Percentiles rank a stretch among this genome's conserved stretches.
Conservation (phyloP, 2,329 filamentous ascomycete species). For the Aspergillus brasiliensis region DNA sequence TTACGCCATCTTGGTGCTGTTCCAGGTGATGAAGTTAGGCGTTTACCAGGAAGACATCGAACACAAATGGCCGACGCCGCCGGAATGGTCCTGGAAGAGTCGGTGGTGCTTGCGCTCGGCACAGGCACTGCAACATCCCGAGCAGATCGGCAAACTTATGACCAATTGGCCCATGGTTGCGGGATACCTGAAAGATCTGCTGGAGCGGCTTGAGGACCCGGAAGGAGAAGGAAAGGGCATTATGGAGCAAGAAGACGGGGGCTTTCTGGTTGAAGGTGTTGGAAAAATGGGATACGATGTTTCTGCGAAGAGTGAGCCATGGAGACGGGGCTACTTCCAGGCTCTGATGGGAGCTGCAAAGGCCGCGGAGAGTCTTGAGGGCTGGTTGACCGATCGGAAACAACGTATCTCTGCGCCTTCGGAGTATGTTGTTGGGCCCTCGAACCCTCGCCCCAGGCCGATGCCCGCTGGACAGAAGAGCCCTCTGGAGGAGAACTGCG, state of each 20-base stretch:
- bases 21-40: slow-evolving; percentile 64
- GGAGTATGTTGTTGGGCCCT: slow-evolving; percentile 76
- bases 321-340: slow-evolving; percentile 84
- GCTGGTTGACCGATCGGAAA: slow-evolving; percentile 71
- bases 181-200: slow-evolving; percentile 59
- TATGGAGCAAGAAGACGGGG: slow-evolving; percentile 55
- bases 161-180: slow-evolving; percentile 72
- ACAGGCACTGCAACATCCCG: slow-evolving; percentile 59
- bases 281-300: slow-evolving; percentile 67
- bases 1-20: slow-evolving; percentile 64
- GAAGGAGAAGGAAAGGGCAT: slow-evolving; percentile 69
- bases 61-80: slow-evolving; percentile 74
- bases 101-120: slow-evolving; percentile 69
- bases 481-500: slow-evolving; percentile 75
- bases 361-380: slow-evolving; percentile 78
- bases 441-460: slow-evolving; percentile 77
- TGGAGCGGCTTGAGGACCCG: slow-evolving; percentile 70
- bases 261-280: slow-evolving; percentile 56
- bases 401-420: slow-evolving; percentile 68
- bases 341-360: slow-evolving; percentile 75
- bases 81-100: slow-evolving; percentile 75
- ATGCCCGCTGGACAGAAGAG: slow-evolving; percentile 66
- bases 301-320: slow-evolving; percentile 74
- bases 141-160: slow-evolving; percentile 54
- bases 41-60: slow-evolving; percentile 75